Conservation (phyloP, 129 eudicot genomes). For the Erigeron canadensis region DNA sequence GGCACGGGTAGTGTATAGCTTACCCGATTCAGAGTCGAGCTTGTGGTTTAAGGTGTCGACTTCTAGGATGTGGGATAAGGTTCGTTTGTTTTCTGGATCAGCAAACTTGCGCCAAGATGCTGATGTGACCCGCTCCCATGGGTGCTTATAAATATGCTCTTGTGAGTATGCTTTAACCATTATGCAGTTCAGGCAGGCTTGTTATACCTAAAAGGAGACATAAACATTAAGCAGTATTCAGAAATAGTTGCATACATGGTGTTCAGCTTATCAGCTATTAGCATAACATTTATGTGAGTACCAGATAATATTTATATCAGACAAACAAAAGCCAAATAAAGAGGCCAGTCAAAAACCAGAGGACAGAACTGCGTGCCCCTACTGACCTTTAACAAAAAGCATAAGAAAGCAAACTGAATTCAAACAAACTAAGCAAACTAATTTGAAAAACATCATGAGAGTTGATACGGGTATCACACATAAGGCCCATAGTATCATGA, state of each 20-base stretch:
- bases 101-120: slow-evolving; percentile 98
- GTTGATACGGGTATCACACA: too few relatives aligned
- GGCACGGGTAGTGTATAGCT: slow-evolving; percentile 84
- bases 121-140: slow-evolving; percentile 88
- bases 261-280: neutral
- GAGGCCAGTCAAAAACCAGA: slow-evolving; percentile 1
- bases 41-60: slow-evolving; percentile 89
- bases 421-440: too few relatives aligned
- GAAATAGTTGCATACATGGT: neutral
- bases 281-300: neutral
- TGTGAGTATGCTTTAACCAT: slow-evolving; percentile 86
- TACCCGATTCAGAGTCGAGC: slow-evolving; percentile 71
- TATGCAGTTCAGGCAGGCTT: slow-evolving; percentile 8
- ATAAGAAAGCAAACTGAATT: neutral
- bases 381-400: slow-evolving; percentile 3
- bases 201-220: slow-evolving; percentile 24
- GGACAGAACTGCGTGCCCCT: slow-evolving; percentile 1
- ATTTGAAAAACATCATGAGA: too few relatives aligned
- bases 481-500: too few relatives aligned
- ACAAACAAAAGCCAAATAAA: neutral
- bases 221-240: neutral
- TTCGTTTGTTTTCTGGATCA: slow-evolving; percentile 92
- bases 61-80: slow-evolving; percentile 83
- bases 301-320: neutral
- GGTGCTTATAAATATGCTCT: slow-evolving; percentile 79